These are phyloP conservation scores for Pythium periplocum DNA, from an alignment of 352 stramenopile genomes.

Conservation along the genomic window DNA sequence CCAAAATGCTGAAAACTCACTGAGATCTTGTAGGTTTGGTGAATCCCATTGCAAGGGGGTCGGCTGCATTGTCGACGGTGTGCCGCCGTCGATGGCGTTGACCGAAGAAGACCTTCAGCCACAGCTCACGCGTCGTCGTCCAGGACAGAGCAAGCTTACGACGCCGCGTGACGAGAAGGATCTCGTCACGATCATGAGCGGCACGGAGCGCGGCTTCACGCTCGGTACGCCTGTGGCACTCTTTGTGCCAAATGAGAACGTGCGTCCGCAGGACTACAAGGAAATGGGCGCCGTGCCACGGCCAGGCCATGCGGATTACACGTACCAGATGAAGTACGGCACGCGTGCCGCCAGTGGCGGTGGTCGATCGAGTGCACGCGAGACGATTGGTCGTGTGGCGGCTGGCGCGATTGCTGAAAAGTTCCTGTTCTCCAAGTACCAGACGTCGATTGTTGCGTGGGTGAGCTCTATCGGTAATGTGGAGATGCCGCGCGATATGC, in stretches of 20 bases:
- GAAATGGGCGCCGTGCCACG: conserved; percentile 92
- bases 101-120: conserved; percentile 95
- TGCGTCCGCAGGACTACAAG: conserved; percentile 95
- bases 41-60: conserved; percentile 98
- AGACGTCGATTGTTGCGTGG: conserved; percentile 86
- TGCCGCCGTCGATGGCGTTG: conserved; percentile 94
- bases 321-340: conserved; percentile 99
- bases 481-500: conserved; percentile 69
- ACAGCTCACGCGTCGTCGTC: conserved; percentile 95
- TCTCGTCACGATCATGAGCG: conserved; percentile 95
- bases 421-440: conserved; percentile 91
- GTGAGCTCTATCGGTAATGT: conserved; percentile 84
- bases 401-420: conserved; percentile 96
- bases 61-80: conserved; percentile 96
- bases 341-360: conserved; percentile 95
- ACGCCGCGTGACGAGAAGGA: conserved; percentile 98
- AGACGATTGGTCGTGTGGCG: conserved; percentile 98
- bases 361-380: conserved; percentile 92
- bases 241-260: conserved; percentile 97
- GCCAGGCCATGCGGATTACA: conserved; percentile 97
- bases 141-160: conserved; percentile 97
- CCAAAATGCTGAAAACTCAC: background rate
- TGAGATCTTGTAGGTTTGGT: conserved; percentile 72
- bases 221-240: conserved; percentile 97
- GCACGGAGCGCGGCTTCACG: conserved; percentile 91